A percentile compares a stretch with the other conserved stretches of the same genome.
These are phyloP conservation scores for Trypanosoma vivax DNA, from an alignment of 208 protist genomes.

Conservation along the genomic window DNA sequence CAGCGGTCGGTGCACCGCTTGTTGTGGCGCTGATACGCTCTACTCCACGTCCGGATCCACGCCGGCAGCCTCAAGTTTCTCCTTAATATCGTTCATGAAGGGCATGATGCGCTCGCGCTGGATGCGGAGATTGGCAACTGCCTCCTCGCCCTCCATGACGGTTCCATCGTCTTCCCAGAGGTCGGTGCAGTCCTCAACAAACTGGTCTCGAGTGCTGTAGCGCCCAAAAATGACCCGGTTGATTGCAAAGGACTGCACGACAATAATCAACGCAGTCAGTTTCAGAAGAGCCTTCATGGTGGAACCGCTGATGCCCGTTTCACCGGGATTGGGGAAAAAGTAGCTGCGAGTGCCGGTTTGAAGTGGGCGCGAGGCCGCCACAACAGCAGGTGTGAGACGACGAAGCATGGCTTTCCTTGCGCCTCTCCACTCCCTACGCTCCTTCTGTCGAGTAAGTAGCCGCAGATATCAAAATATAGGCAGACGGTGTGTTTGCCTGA, in stretches of 20 bases:
- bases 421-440: too few species aligned
- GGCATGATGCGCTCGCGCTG: conserved; percentile 88
- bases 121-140: conserved; percentile 77
- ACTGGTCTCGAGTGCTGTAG: conserved; percentile 60
- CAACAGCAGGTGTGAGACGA: too few species aligned
- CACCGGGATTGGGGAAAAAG: conserved; percentile 67
- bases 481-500: too few species aligned
- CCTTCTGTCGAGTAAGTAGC: too few species aligned
- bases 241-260: conserved; percentile 25
- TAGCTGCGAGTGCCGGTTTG: conserved; percentile 28
- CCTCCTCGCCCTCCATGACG: conserved; percentile 79
- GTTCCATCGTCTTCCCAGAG: conserved; percentile 76
- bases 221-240: conserved; percentile 40
- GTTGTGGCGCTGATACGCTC: background rate
- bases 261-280: conserved; percentile 25
- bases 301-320: conserved; percentile 60
- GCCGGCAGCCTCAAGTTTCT: conserved; percentile 49
- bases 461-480: too few species aligned
- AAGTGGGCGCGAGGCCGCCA: background rate
- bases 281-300: conserved; percentile 43
- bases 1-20: background rate
- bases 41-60: conserved; percentile 3
- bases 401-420: too few species aligned
- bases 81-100: conserved; percentile 82
- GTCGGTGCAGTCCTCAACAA: conserved; percentile 71